These are phyloP conservation scores for Hylodesmum podocarpum DNA, from an alignment of 306 rosid species.

Conservation along the genomic window DNA sequence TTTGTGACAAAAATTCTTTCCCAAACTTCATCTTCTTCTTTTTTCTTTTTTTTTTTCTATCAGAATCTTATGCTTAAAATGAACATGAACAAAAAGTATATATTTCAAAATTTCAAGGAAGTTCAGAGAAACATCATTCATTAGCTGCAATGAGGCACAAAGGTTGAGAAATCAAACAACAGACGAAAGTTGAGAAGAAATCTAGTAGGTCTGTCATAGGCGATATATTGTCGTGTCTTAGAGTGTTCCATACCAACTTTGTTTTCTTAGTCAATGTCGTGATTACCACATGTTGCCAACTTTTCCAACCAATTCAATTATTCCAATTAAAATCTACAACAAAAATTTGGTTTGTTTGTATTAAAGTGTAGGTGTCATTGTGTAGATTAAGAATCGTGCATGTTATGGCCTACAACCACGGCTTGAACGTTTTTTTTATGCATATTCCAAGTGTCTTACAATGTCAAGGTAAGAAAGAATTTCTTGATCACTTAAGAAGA, in stretches of 20 bases:
- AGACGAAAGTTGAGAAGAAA: background rate
- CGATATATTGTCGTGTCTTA: background rate
- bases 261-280: background rate
- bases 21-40: constrained; percentile 70
- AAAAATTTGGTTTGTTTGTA: background rate
- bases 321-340: background rate
- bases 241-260: background rate
- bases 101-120: constrained; percentile 6
- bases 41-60: too few species aligned
- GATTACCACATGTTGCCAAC: constrained; percentile 11
- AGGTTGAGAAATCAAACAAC: background rate
- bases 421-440: background rate
- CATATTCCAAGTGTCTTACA: too few species aligned
- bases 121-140: background rate
- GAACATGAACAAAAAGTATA: background rate
- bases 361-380: background rate
- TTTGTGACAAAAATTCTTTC: constrained; percentile 65
- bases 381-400: background rate
- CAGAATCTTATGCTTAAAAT: background rate
- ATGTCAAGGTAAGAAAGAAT: background rate
- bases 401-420: constrained; percentile 7
- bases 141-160: background rate
- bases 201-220: background rate
- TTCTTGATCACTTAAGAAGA: background rate
- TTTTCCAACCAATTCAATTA: constrained; percentile 8